Conservation (phyloP, 2,329 filamentous ascomycete species). For the Penicillium sp. region DNA sequence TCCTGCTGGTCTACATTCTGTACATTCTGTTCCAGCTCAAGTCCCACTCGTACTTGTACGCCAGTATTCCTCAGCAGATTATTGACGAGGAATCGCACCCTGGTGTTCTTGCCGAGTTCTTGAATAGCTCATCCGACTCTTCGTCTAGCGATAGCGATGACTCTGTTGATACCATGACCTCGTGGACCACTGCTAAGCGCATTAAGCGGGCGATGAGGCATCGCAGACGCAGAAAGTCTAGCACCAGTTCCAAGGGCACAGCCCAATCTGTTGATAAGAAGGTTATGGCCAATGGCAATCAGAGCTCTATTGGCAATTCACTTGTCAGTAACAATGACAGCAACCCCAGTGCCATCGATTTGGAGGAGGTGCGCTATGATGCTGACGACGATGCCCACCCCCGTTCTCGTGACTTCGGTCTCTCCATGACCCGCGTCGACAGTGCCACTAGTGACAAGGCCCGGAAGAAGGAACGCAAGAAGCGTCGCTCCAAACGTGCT, state of each 20-base stretch:
- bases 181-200: constrained; percentile 71
- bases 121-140: constrained; percentile 59
- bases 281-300: constrained; percentile 20
- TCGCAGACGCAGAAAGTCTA: constrained; percentile 74
- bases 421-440: constrained; percentile 10
- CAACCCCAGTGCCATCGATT: constrained; percentile 24
- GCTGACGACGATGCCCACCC: constrained; percentile 25
- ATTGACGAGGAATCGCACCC: constrained; percentile 90
- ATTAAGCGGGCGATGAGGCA: constrained; percentile 74
- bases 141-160: constrained; percentile 58
- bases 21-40: constrained; percentile 91
- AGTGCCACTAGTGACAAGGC: constrained; percentile 15
- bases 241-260: constrained; percentile 57
- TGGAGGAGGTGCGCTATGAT: constrained; percentile 31
- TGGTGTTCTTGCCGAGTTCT: constrained; percentile 76
- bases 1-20: constrained; percentile 77
- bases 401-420: constrained; percentile 32
- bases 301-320: constrained; percentile 24
- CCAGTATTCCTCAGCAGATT: constrained; percentile 86
- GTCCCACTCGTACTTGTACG: constrained; percentile 88
- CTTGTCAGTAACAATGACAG: constrained; percentile 21
- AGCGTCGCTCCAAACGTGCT: constrained; percentile 12
- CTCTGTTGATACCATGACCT: constrained; percentile 66
- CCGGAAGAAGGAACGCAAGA: constrained; percentile 25
- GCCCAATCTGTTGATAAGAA: constrained; percentile 24